phyloP scores from a whole-genome alignment of 768 basidiomycete species.

The Amanita pallidorosea region DNA sequence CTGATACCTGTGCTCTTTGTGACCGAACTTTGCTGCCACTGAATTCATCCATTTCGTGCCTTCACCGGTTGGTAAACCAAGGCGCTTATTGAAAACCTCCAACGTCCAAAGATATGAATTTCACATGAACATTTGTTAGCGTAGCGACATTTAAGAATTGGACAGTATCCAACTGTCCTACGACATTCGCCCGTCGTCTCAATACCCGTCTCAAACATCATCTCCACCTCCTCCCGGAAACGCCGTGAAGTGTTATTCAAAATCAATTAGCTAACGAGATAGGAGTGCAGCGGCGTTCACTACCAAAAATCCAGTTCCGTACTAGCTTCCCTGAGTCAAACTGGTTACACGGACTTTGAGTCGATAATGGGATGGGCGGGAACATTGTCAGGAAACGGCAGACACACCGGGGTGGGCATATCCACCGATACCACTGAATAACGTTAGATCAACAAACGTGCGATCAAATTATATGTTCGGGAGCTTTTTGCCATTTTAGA shows the following conservation, averaged over 20 bases:
- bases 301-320: slow-evolving; percentile 64
- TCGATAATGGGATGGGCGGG: too few relatives aligned
- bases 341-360: too few relatives aligned
- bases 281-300: slow-evolving; percentile 23
- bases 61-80: slow-evolving; percentile 42
- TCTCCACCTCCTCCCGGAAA: slow-evolving; percentile 31
- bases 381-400: too few relatives aligned
- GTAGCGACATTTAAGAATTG: too few relatives aligned
- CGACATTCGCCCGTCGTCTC: too few relatives aligned
- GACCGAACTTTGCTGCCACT: slow-evolving; percentile 49
- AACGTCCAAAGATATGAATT: slow-evolving; percentile 43
- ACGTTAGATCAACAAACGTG: too few relatives aligned
- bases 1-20: slow-evolving; percentile 23
- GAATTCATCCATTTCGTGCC: slow-evolving; percentile 32
- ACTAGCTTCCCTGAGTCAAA: too few relatives aligned
- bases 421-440: too few relatives aligned
- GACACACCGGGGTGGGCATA: too few relatives aligned
- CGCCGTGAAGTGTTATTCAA: slow-evolving; percentile 50
- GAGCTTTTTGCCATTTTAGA: too few relatives aligned
- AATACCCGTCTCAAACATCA: slow-evolving; percentile 59
- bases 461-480: too few relatives aligned
- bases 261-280: slow-evolving; percentile 16
- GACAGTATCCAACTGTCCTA: too few relatives aligned
- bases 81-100: slow-evolving; percentile 42
- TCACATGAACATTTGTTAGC: slow-evolving; percentile 42